phyloP scores from a whole-genome alignment of 768 basidiomycete species.

The Mycena sanguinolenta region DNA sequence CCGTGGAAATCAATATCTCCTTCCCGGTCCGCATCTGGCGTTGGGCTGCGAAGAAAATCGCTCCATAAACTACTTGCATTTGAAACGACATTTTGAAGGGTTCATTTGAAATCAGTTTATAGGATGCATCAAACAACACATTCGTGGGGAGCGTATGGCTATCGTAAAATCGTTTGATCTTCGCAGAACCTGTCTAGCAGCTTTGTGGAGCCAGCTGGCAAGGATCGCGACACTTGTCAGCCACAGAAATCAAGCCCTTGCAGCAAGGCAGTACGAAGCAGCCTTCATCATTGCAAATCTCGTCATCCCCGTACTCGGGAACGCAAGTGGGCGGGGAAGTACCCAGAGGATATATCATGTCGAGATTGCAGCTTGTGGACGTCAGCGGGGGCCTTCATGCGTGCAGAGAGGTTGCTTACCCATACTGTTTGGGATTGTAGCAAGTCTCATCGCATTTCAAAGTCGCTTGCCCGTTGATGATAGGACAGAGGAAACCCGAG shows the following conservation, averaged over 20 bases:
- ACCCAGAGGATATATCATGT: not conserved
- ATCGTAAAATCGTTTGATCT: no score
- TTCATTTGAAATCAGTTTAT: no score
- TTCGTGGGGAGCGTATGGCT: no score
- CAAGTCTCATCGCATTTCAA: conserved; percentile 3
- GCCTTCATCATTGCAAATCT: not conserved
- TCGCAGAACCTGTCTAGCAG: no score
- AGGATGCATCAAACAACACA: no score
- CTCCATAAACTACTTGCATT: no score
- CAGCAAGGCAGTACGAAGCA: not conserved
- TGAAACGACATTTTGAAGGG: no score
- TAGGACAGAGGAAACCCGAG: conserved; percentile 10
- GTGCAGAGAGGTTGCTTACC: not conserved
- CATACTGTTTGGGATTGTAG: conserved; percentile 8
- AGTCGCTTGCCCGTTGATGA: not conserved
- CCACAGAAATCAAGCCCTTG: not conserved
- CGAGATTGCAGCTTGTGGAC: not conserved
- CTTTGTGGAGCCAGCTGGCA: not conserved
- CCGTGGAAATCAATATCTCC: no score
- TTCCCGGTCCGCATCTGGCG: no score
- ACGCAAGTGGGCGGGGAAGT: not conserved
- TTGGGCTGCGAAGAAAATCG: no score
- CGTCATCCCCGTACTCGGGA: not conserved
- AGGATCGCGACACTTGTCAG: conserved; percentile 1
- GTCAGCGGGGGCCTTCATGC: not conserved